Conservation (phyloP, 2,329 filamentous ascomycete genomes). For the Eurotiales sp. region DNA sequence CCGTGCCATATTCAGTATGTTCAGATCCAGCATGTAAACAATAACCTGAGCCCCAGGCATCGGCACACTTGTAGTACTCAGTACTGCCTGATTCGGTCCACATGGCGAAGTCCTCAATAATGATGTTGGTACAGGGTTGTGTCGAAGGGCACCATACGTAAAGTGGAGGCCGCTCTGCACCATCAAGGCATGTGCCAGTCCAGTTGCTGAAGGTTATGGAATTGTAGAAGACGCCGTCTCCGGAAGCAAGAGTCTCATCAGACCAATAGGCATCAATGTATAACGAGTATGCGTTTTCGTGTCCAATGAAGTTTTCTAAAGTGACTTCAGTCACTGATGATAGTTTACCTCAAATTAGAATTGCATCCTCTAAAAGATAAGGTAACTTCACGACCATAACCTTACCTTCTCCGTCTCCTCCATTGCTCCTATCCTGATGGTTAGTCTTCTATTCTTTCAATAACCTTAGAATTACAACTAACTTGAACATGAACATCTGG, state of each 20-base stretch:
- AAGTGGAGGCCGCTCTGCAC: constrained; percentile 7
- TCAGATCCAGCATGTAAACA: constrained; percentile 9
- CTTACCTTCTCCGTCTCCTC: constrained; percentile 10
- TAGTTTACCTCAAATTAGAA: too few relatives aligned
- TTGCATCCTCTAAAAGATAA: too few relatives aligned
- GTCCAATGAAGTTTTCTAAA: constrained; percentile 11
- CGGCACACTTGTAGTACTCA: constrained; percentile 13
- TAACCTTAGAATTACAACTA: neutral
- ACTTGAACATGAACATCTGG: constrained; percentile 15
- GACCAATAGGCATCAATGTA: constrained; percentile 13
- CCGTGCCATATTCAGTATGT: constrained; percentile 9
- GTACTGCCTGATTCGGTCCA: constrained; percentile 12
- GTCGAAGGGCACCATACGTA: constrained; percentile 12
- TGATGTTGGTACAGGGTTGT: constrained; percentile 10
- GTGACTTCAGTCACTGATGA: constrained; percentile 8
- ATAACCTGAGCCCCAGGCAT: constrained; percentile 13
- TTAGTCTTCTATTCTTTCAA: neutral
- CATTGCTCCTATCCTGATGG: constrained; percentile 3
- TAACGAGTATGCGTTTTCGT: constrained; percentile 10
- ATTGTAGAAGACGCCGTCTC: constrained; percentile 7
- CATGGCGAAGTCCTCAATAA: constrained; percentile 11
- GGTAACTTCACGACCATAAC: neutral
- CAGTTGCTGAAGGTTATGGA: constrained; percentile 13
- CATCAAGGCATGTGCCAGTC: constrained; percentile 12
- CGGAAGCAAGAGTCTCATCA: neutral